A percentile compares a stretch with the other conserved stretches of the same genome.
Conservation (phyloP, 345 rosid species). For the Linum lewisii region DNA sequence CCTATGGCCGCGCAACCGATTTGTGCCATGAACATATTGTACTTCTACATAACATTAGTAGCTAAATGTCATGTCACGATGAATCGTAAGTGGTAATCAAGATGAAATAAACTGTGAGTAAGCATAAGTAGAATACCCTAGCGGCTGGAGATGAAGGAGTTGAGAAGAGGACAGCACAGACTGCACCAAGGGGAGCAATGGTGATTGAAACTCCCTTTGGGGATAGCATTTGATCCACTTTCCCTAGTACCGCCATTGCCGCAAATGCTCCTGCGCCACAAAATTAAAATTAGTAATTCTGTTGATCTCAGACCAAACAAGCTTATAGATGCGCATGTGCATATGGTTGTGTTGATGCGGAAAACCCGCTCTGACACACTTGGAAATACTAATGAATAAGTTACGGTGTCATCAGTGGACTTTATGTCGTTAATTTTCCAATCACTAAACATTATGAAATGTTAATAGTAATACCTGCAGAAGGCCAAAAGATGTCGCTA, state of each 20-base stretch:
- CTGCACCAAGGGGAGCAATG: conserved; percentile 89
- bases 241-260: conserved; percentile 88
- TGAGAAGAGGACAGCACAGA: conserved; percentile 69
- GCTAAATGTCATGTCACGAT: no score
- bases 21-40: conserved; percentile 88
- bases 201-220: conserved; percentile 70
- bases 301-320: conserved; percentile 7
- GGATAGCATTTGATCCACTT: conserved; percentile 64
- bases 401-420: no score
- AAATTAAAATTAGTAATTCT: neutral
- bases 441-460: neutral
- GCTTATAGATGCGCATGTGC: no score
- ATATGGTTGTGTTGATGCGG: no score
- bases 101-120: neutral
- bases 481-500: conserved; percentile 89
- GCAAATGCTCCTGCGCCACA: conserved; percentile 70
- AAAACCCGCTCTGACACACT: no score
- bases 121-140: conserved; percentile 27
- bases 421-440: no score
- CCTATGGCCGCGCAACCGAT: conserved; percentile 90
- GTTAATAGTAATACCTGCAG: conserved; percentile 43
- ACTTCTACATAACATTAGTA: conserved; percentile 54
- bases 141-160: conserved; percentile 85
- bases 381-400: no score
- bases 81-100: neutral